Conservation (phyloP, 768 basidiomycete genomes). For the Leccinellum luteum region DNA sequence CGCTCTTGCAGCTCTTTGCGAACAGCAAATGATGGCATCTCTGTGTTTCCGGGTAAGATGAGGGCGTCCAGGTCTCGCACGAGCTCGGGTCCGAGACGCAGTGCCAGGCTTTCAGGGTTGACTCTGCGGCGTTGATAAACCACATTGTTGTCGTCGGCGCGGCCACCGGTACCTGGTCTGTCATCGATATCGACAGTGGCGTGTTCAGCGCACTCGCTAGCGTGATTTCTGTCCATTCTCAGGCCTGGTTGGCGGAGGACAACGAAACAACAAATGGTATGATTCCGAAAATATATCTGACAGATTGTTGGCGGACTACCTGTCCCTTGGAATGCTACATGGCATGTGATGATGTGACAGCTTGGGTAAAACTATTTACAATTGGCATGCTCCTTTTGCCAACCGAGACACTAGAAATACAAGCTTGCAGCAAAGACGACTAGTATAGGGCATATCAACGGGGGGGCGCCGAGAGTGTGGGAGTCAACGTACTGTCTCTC, state of each 20-base stretch:
- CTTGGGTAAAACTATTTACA: neutral
- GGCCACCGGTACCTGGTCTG: constrained; percentile 16
- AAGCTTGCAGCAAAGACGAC: constrained; percentile 86
- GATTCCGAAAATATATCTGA: neutral
- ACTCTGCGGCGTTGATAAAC: constrained; percentile 44
- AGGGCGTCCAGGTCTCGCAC: constrained; percentile 72
- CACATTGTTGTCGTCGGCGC: constrained; percentile 9
- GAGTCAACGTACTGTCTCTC: constrained; percentile 77
- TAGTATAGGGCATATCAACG: constrained; percentile 28
- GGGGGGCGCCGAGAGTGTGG: neutral
- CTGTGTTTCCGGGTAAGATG: constrained; percentile 61
- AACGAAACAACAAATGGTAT: constrained; percentile 1
- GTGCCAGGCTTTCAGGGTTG: constrained; percentile 68
- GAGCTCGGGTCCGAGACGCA: constrained; percentile 61
- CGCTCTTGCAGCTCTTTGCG: constrained; percentile 70
- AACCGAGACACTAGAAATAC: constrained; percentile 58
- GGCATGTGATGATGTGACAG: constrained; percentile 10
- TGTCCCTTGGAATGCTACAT: constrained; percentile 22
- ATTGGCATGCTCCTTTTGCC: neutral
- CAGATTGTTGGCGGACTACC: constrained; percentile 9
- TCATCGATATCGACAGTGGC: neutral
- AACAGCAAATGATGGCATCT: constrained; percentile 73
- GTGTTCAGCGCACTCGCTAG: constrained; percentile 4
- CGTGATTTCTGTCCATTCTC: constrained; percentile 10
- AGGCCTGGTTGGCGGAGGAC: neutral